Base-by-base conservation (phyloP, 139 green algal genomes). In the Chlamydomonas sp. region DNA sequence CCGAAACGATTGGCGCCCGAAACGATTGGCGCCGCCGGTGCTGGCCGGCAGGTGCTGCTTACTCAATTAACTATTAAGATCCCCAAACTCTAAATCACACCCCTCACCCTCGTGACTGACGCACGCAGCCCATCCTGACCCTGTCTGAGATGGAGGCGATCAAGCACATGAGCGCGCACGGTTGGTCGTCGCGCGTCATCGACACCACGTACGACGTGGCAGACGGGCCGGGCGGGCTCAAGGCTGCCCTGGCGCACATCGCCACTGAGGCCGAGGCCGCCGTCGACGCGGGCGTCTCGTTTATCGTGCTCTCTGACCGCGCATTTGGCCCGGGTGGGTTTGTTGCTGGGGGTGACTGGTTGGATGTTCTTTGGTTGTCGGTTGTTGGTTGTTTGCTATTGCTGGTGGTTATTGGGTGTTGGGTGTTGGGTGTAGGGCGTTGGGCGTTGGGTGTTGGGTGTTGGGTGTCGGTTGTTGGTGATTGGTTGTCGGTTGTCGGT, bases 121-220 rank as follows among this genome's bases (percentile, higher is more conserved):
- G n/a, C n/a, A 35, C 76, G 22, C 80, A 90, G 47, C 93, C 92
- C 8, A 73, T 97, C 37, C 76, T 98, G 24, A 90, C 78, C 35
- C 69, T 90, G n/a, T 69, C 82, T 35, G 74, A 97, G 85, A 81
- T 95, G 84, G 85, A 92, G 76, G 87, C 84, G 16, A 72, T 96
- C 33, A 94, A 93, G 82, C 43, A 57, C 34, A 88, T 90, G 77
- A 75, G 77, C 70, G 72, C 76, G 38, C 50, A 75, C 29, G 79
- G 73, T 39, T 96, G 90, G 90, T 73, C 69, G 43, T 86, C 85
- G 13, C 84, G 87, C 76, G 76, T 87, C 0, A 84, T 98, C 8
- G 93, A 98, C 85, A 79, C 72, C 54, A 98, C 93, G 10, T 98
- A 87, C 79, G 58, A 77, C 4, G 66, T 88, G 8, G 38, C 47